Base-by-base conservation (phyloP, 768 basidiomycete species). In the Pluteus cervinus region DNA sequence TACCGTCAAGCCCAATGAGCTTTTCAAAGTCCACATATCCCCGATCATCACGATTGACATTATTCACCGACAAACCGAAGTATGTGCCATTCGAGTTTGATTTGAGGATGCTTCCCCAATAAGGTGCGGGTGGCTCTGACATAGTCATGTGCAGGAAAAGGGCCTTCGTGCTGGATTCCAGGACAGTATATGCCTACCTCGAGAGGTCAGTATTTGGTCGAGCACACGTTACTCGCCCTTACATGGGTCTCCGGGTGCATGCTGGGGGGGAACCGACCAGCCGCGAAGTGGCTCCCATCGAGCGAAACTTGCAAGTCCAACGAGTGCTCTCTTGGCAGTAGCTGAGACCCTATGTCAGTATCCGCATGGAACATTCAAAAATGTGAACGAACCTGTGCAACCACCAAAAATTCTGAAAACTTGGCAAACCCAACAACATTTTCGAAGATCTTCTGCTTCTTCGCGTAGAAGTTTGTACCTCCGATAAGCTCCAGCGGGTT, bases 1-100 rank as follows among this genome's bases (percentile, higher is more conserved):
- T 94, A 0, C 96, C 96, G 55, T 98, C 93, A 33, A 99, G 61
- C 7, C 92, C 93, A 39, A 86, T 77, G 73, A 97, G 85, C 69
- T 98, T 99, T 66, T 99, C 96, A 48, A 98, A 99, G 57, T 99
- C 94, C 22, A 91, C 93, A 51, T 74, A 98, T 4, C 96, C 96
- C 0, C 64, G 54, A 0, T 76, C 63, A 54, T 99, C 83, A n/a
- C 96, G 76, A 57, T 98, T 98, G 39, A 87, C 96, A 49, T 91
- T 73, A 48, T 88, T 84, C 25, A 87, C 52, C 1, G 92, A 88
- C 8, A 92, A 56, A 15, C 86, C 82, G 55, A 91, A 99, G 67
- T 96, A 97, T 0, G 96, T 99, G 24, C 96, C 96, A 50, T 99
- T 99, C 21, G 86, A 97, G 59, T 99, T 98, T 20, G 93, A 96